Base-by-base conservation (phyloP, 768 basidiomycete species). In the Termitomyces titanicus region DNA sequence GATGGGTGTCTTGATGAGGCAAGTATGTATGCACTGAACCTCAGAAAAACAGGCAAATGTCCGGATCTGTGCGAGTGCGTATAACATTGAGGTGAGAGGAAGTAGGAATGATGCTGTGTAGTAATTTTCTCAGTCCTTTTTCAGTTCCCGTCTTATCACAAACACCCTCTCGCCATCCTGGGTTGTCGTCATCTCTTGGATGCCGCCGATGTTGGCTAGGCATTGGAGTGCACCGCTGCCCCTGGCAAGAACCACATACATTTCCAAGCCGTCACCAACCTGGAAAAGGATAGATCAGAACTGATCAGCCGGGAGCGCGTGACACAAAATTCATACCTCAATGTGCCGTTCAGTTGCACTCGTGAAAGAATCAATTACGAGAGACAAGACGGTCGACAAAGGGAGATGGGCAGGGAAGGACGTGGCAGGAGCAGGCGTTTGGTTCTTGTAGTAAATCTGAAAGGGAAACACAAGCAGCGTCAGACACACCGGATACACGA, bases 381-480 rank as follows among this genome's bases (percentile, higher is more conserved):
- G 83, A 29, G 83, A 75, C 51, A 97, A 75, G 8, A 98, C 94
- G 11, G 84, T 84, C 22, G 78, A 66, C 55, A 99, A 77, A 15
- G 94, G 89, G 40, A 98, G 75, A 72, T 95, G 90, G 39, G 76
- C 74, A 20, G 96, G 93, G 64, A 92, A 88, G 40, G 82, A 75
- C 34, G 80, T 81, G 40, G 88, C 89, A 9, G 83, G 79, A 49
- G 85, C 85, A 48, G 89, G 78, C 34, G 74, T 79, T 71, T 98
- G 95, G 71, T 99, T 99, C 82, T 92, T 94, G 78, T 94, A 96
- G 82, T 97, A 96, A 66, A 98, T 92, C 95, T 98, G 70, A 47
- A 63, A 49, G 52, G 46, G 45, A 55, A 64, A 58, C 25, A 56
- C 15, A 46, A 63, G 64, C 57, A 65, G 66, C 62, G 54, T 68